Evolutionary conservation across 495 filamentous ascomycete species (phyloP).

Genomic region (Xylaria longipes): DNA sequence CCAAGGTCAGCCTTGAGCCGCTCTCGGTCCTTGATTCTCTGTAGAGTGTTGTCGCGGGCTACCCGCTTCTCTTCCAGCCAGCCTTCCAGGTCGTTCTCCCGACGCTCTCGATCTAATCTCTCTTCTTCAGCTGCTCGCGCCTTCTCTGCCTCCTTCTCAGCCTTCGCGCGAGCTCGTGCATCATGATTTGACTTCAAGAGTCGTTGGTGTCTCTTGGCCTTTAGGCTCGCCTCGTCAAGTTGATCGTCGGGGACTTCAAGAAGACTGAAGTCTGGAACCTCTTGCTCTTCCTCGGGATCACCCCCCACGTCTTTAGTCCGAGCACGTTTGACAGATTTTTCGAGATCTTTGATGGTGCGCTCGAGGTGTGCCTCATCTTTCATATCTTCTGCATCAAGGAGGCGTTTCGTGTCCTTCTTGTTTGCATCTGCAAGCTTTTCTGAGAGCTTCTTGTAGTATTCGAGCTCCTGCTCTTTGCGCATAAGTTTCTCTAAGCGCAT

Average conservation of each 20-base stretch:
- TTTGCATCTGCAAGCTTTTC: slow-evolving; percentile 65
- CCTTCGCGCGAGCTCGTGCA: slow-evolving; percentile 87
- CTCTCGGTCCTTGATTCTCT: slow-evolving; percentile 90
- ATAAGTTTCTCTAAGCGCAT: slow-evolving; percentile 94
- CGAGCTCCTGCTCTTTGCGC: slow-evolving; percentile 92
- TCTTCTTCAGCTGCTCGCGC: slow-evolving; percentile 82
- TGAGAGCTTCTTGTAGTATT: slow-evolving; percentile 88
- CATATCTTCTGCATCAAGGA: slow-evolving; percentile 88
- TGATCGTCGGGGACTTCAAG: slow-evolving; percentile 91
- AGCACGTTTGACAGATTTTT: slow-evolving; percentile 83
- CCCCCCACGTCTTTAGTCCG: slow-evolving; percentile 91
- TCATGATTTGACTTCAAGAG: slow-evolving; percentile 94
- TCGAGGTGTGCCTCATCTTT: slow-evolving; percentile 87
- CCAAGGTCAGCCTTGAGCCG: slow-evolving; percentile 89
- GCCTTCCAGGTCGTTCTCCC: slow-evolving; percentile 81
- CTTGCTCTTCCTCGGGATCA: slow-evolving; percentile 74
- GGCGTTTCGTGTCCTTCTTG: slow-evolving; percentile 86
- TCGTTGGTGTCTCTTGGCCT: slow-evolving; percentile 88
- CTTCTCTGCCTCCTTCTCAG: slow-evolving; percentile 91
- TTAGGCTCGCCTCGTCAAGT: slow-evolving; percentile 86
- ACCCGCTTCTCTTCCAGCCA: slow-evolving; percentile 83
- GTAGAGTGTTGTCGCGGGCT: slow-evolving; percentile 74
- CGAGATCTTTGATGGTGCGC: slow-evolving; percentile 81
- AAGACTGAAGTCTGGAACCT: slow-evolving; percentile 82
- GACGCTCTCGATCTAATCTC: slow-evolving; percentile 79